Evolutionary conservation across 106 monocot genomes (phyloP), one percentile per base, ranked within the genome.

Genomic region (Acanthochlamys bracteata): DNA sequence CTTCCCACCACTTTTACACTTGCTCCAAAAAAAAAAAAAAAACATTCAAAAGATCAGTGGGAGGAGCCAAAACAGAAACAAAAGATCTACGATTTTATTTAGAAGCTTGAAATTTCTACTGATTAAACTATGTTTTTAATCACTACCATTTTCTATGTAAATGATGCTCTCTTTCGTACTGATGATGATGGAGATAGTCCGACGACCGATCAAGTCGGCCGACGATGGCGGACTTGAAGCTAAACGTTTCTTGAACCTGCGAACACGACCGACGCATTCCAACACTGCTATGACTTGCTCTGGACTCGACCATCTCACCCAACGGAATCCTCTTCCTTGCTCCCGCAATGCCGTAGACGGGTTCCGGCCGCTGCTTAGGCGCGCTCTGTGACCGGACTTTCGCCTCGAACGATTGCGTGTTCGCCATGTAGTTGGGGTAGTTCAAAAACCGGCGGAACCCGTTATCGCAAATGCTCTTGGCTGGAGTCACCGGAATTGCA

Each of bases 371-470:
- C 73, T 88, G 96, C 72, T 74, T 88, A 46, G 91, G 90, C n/a
- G 96, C 83, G 71, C 96, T 98, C 24, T 91, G 96, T 0, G 96
- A 88, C 73, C 96, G 65, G 49, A 81, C 69, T 68, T 98, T 98
- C 10, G 88, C 88, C 40, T 83, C 87, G 66, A 85, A 98, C 7
- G 96, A 98, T 64, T 81, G 82, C 4, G 95, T 96, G 75, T 75
- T 88, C 12, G 76, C 55, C 95, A 96, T 96, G 76, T 96, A 96
- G 51, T 70, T 82, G 0, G 86, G 94, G 23, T 62, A 75, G 42
- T 68, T 66, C 20, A 70, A 39, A 21, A 65, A 60, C 13, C 64
- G 33, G 16, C 61, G 54, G 33, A 71, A 12, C 0, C 51, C 46
- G 11, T 16, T 65, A 11, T 57, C 65, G 22, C 63, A 57, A 7